Percentiles rank a stretch among this genome's conserved stretches.
Conservation (phyloP, 805 yeast genomes). For the Metschnikowia picachoensis region DNA sequence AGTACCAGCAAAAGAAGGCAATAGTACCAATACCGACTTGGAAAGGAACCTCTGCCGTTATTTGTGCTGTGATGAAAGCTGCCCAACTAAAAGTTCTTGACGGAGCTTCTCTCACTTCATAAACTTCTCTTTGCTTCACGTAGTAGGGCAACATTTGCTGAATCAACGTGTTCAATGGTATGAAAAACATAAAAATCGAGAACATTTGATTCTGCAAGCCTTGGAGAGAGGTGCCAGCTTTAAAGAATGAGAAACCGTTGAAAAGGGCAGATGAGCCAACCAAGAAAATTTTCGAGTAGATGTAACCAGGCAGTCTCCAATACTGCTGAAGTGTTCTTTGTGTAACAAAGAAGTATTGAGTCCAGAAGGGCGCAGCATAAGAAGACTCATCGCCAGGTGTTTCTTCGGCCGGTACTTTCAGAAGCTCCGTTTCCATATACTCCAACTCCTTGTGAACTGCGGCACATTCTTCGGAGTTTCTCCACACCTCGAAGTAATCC, state of each 20-base stretch:
- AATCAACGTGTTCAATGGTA: conserved; percentile 38
- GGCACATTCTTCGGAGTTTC: conserved; percentile 57
- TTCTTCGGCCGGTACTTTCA: conserved; percentile 16
- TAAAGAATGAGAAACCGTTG: conserved; percentile 71
- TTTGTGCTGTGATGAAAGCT: conserved; percentile 38
- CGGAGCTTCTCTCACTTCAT: conserved; percentile 45
- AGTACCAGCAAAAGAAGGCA: conserved; percentile 62
- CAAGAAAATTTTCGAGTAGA: conserved; percentile 58
- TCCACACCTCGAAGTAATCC: conserved; percentile 77
- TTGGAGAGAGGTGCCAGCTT: conserved; percentile 55
- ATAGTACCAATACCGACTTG: conserved; percentile 50
- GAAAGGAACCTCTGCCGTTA: conserved; percentile 46
- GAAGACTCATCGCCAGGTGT: conserved; percentile 22
- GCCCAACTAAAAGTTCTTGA: conserved; percentile 44
- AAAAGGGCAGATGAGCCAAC: conserved; percentile 52
- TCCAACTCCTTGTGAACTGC: conserved; percentile 59
- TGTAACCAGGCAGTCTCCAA: conserved; percentile 61
- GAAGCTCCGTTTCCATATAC: conserved; percentile 57
- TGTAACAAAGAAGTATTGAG: conserved; percentile 17
- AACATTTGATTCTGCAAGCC: conserved; percentile 65
- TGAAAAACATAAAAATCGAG: conserved; percentile 43
- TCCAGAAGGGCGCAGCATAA: conserved; percentile 16
- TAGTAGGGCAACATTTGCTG: conserved; percentile 45
- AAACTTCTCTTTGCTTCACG: conserved; percentile 39
- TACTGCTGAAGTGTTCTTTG: conserved; percentile 34